Percentiles rank a stretch among this genome's conserved stretches.
phyloP scores from a whole-genome alignment of 164 flowering plant species.

The Stephania yunnanensis region DNA sequence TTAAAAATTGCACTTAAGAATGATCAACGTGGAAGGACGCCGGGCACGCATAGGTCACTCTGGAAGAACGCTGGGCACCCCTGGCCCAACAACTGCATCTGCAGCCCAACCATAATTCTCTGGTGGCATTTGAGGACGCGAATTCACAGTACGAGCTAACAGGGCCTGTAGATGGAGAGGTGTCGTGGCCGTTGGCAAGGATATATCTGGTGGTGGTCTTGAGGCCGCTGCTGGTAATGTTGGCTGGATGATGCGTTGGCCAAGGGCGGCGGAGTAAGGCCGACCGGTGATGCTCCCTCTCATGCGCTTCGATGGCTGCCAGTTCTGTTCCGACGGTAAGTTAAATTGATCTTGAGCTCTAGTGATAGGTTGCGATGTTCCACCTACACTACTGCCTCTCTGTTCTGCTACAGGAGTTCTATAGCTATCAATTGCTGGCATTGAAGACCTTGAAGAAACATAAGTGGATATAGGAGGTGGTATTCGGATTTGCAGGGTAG shows the following conservation, averaged over 20 bases:
- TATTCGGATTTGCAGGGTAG: slow-evolving; percentile 25
- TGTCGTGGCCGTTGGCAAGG: slow-evolving; percentile 4
- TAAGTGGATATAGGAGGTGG: slow-evolving; percentile 19
- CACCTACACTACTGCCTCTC: slow-evolving; percentile 21
- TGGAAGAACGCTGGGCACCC: neutral
- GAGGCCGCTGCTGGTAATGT: slow-evolving; percentile 29
- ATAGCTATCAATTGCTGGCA: slow-evolving; percentile 20
- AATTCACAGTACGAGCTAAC: slow-evolving; percentile 19
- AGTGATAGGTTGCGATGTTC: slow-evolving; percentile 17
- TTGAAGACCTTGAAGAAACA: slow-evolving; percentile 9
- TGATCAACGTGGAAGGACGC: neutral
- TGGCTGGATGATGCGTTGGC: slow-evolving; percentile 44
- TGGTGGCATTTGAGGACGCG: slow-evolving; percentile 12
- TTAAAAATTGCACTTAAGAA: neutral
- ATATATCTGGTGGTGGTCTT: slow-evolving; percentile 18
- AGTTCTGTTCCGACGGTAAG: slow-evolving; percentile 35
- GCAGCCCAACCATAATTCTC: slow-evolving; percentile 8
- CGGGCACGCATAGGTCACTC: neutral
- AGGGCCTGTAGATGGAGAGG: slow-evolving; percentile 25
- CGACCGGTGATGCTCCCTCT: slow-evolving; percentile 71
- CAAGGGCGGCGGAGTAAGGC: slow-evolving; percentile 41
- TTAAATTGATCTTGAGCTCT: slow-evolving; percentile 23
- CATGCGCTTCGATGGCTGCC: slow-evolving; percentile 74
- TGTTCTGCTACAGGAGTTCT: slow-evolving; percentile 28
- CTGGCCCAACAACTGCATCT: neutral